Evolutionary conservation across 805 yeast genomes (phyloP).

Genomic region (Starmerella bombi): DNA sequence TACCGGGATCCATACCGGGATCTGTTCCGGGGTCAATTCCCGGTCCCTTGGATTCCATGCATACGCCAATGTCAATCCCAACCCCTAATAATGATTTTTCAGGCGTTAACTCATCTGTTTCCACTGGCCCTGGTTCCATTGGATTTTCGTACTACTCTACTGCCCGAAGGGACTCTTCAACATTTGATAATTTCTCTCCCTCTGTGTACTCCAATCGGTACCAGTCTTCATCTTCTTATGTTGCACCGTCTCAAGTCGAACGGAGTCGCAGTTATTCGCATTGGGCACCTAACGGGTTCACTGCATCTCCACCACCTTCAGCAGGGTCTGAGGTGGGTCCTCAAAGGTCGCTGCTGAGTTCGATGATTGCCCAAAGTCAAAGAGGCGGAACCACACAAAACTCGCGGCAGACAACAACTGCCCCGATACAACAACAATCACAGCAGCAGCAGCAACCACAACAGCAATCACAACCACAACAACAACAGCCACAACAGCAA

Average conservation of each 20-base stretch:
- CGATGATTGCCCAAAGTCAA: conserved; percentile 19
- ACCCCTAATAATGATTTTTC: not conserved
- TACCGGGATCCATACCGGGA: conserved; percentile 1
- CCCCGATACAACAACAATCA: not conserved
- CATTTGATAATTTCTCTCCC: not conserved
- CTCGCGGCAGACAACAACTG: conserved; percentile 1
- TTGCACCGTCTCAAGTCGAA: conserved; percentile 15
- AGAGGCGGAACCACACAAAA: conserved; percentile 7
- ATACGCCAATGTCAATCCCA: not conserved
- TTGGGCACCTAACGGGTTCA: conserved; percentile 8
- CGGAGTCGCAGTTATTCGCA: conserved; percentile 15
- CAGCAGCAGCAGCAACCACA: conserved; percentile 5
- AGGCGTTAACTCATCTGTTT: too few relatives aligned
- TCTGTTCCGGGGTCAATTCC: conserved; percentile 12
- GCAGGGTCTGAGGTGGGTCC: conserved; percentile 8
- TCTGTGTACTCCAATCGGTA: not conserved
- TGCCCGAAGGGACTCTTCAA: not conserved
- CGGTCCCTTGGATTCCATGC: conserved; percentile 1
- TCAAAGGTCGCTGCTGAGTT: conserved; percentile 18
- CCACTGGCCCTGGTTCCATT: not conserved
- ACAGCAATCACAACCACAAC: conserved; percentile 5
- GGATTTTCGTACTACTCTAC: not conserved
- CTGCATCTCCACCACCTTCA: conserved; percentile 10
- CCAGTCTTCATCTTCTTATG: conserved; percentile 7
- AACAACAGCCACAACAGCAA: conserved; percentile 2